A percentile compares a stretch with the other conserved stretches of the same genome.
Evolutionary conservation across 352 stramenopile genomes (phyloP).

Genomic region (Phytophthora hibernalis): DNA sequence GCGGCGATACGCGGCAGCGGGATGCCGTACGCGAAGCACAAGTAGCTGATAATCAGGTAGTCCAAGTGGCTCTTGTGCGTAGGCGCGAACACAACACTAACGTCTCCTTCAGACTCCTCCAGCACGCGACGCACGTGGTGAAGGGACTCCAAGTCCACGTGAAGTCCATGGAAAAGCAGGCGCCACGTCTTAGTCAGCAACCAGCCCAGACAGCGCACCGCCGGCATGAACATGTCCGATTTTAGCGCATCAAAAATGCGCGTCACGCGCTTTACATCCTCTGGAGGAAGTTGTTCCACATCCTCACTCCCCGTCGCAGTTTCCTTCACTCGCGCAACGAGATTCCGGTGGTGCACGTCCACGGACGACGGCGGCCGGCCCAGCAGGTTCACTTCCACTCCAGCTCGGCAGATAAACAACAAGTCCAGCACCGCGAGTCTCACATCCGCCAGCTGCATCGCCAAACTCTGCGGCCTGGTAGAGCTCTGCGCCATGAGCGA

Average conservation of each 20-base stretch:
- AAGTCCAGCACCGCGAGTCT: slow-evolving; percentile 70
- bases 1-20: slow-evolving; percentile 85
- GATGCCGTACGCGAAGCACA: slow-evolving; percentile 90
- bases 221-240: slow-evolving; percentile 80
- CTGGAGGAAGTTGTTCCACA: slow-evolving; percentile 20
- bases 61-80: slow-evolving; percentile 92
- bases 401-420: slow-evolving; percentile 68
- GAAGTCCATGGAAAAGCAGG: slow-evolving; percentile 71
- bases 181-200: slow-evolving; percentile 84
- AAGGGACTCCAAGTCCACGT: slow-evolving; percentile 76
- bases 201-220: slow-evolving; percentile 78
- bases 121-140: slow-evolving; percentile 63
- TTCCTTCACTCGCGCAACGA: slow-evolving; percentile 46
- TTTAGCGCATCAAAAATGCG: slow-evolving; percentile 71
- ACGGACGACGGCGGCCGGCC: slow-evolving; percentile 51
- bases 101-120: slow-evolving; percentile 51
- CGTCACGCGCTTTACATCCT: slow-evolving; percentile 45
- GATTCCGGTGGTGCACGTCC: slow-evolving; percentile 48
- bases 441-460: slow-evolving; percentile 51
- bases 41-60: slow-evolving; percentile 92
- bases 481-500: slow-evolving; percentile 36
- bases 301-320: slow-evolving; percentile 4
- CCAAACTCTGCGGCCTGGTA: slow-evolving; percentile 19
- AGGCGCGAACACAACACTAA: slow-evolving; percentile 85
- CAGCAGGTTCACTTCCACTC: slow-evolving; percentile 58